Evolutionary conservation across 179 eudicot species (phyloP), one percentile per base, ranked within the genome.

Genomic region (Carnegiea gigantea): DNA sequence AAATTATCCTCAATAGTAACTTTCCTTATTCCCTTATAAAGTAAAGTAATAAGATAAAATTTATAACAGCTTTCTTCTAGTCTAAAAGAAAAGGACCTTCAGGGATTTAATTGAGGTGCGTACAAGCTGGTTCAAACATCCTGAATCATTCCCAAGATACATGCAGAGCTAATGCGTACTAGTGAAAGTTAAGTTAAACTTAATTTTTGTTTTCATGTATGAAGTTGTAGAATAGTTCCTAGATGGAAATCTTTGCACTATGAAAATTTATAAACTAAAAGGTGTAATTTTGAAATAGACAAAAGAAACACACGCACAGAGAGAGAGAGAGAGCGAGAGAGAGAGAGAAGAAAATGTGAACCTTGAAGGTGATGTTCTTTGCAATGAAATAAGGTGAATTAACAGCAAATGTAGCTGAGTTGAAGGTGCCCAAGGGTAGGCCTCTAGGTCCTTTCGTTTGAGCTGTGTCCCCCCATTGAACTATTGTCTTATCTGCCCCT

Each of bases 381-480:
- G 98, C 99, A 38, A 94, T 88, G 88, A 96, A 96, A 88, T 90
- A 94, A 23, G 94, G 96, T 7, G 99, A 89, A 83, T 94, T 92
- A 49, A 95, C 97, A 26, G 94, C 95, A 88, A 95, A 95, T 13
- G 97, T 95, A 46, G 99, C 99, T 40, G 99, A 95, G 21, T 82
- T 90, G 80, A 36, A 94, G 9, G 99, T 95, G 43, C 98, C 97
- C 51, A 94, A 73, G 6, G 97, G 98, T 21, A 38, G 86, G 46
- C 95, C 93, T 48, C 78, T 90, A 12, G 92, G 86, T 18, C 95
- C 99, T 15, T 77, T 80, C 60, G 99, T 92, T 23, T 90, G 87
- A 21, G 98, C 99, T 67, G 97, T 94, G 82, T 95, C 99, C 36
- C 99, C 98, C 98, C 98, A 95, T 82, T 94, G 80, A 1, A 95